Evolutionary conservation across 2,329 filamentous ascomycete species (phyloP).

Genomic region (Blastomyces emzantsi): DNA sequence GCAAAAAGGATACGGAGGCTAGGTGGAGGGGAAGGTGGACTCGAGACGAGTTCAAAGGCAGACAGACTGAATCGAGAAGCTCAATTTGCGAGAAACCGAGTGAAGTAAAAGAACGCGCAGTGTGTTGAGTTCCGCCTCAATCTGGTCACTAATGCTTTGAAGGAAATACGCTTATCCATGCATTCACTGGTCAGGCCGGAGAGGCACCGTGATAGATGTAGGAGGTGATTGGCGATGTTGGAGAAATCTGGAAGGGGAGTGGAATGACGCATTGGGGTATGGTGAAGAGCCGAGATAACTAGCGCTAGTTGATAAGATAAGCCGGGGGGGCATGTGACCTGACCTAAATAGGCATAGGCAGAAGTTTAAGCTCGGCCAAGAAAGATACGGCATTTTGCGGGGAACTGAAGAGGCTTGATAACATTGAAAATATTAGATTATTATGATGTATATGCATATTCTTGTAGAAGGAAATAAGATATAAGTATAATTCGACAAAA

Average conservation of each 20-base stretch:
- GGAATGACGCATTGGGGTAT: constrained; percentile 3
- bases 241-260: not conserved
- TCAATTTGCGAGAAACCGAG: not conserved
- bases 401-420: too few relatives aligned
- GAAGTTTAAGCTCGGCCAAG: not conserved
- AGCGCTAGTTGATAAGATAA: constrained; percentile 4
- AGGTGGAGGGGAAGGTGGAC: not conserved
- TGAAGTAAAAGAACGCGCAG: not conserved
- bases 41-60: not conserved
- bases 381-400: too few relatives aligned
- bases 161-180: not conserved
- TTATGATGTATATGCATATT: too few relatives aligned
- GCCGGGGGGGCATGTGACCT: constrained; percentile 5
- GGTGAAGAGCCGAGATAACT: not conserved
- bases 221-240: not conserved
- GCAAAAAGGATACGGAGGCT: not conserved
- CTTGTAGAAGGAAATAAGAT: not conserved
- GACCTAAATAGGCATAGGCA: not conserved
- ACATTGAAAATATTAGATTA: too few relatives aligned
- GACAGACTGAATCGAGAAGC: not conserved
- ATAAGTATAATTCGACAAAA: not conserved
- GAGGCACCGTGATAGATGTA: not conserved
- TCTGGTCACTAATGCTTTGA: not conserved
- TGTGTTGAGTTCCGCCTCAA: not conserved
- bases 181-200: not conserved